Conservation (phyloP, 441 rosid genomes). For the Gossypium trilobum region DNA sequence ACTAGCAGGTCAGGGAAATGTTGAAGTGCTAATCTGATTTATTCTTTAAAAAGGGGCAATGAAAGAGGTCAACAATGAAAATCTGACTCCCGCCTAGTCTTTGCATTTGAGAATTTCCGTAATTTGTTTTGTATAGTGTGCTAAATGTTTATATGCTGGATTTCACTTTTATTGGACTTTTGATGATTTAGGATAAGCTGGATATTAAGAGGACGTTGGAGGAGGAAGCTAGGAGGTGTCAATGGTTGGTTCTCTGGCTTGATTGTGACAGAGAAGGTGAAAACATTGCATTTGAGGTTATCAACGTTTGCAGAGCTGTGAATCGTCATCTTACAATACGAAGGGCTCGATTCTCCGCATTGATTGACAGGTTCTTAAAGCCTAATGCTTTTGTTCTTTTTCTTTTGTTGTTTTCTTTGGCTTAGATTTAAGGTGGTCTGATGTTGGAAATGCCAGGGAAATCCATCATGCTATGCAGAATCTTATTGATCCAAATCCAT, state of each 20-base stretch:
- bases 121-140: background rate
- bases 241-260: slow-evolving; percentile 92
- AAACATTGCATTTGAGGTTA: slow-evolving; percentile 85
- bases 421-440: slow-evolving; percentile 14
- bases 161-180: slow-evolving; percentile 4
- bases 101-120: background rate
- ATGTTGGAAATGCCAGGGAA: slow-evolving; percentile 44
- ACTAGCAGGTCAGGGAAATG: background rate
- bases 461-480: slow-evolving; percentile 84
- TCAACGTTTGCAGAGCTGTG: slow-evolving; percentile 54
- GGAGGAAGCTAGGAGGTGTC: slow-evolving; percentile 91
- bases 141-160: background rate
- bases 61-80: background rate
- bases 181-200: slow-evolving; percentile 52
- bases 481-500: slow-evolving; percentile 71
- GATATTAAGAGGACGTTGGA: slow-evolving; percentile 82
- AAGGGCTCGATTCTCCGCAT: slow-evolving; percentile 88
- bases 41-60: background rate
- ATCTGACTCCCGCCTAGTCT: background rate
- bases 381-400: background rate
- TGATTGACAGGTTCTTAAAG: slow-evolving; percentile 64
- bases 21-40: background rate
- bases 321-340: slow-evolving; percentile 48
- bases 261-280: slow-evolving; percentile 98
- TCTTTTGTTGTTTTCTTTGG: slow-evolving; percentile 4